Percentiles rank a stretch among this genome's conserved stretches.
These are phyloP conservation scores for Pseudocercospora cruenta DNA, from an alignment of 2,329 filamentous ascomycete genomes.

Conservation along the genomic window DNA sequence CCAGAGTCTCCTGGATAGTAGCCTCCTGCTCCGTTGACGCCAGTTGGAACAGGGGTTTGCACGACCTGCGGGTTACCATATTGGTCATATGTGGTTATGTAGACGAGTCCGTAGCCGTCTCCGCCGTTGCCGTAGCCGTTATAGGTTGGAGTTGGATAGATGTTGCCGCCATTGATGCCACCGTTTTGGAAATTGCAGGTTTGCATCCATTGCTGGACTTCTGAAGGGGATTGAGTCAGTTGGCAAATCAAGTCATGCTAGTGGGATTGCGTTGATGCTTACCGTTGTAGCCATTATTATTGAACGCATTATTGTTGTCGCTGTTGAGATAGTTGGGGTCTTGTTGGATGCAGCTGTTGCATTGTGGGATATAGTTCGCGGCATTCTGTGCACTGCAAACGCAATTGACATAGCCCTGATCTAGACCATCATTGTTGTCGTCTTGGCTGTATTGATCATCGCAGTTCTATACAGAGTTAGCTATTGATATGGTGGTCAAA, in stretches of 20 bases:
- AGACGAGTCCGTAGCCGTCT: neutral
- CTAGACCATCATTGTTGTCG: neutral
- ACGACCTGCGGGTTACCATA: neutral
- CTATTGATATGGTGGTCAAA: neutral
- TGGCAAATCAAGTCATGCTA: neutral
- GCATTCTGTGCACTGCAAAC: conserved; percentile 2
- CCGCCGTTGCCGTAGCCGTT: neutral
- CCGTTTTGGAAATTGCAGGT: neutral
- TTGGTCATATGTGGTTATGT: neutral
- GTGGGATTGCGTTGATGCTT: neutral
- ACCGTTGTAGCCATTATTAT: neutral
- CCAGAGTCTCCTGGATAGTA: neutral
- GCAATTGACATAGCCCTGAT: neutral
- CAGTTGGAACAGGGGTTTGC: neutral
- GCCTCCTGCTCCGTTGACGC: neutral
- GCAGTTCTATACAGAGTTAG: neutral
- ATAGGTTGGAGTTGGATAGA: neutral
- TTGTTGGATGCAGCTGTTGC: neutral
- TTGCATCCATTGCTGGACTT: neutral
- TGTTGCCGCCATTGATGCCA: neutral
- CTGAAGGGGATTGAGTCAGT: neutral
- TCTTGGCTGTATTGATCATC: neutral
- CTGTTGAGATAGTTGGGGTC: conserved; percentile 1
- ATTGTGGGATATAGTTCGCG: neutral
- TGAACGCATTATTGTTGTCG: neutral